Base-by-base conservation (phyloP, 179 eudicot genomes). In the Patellifolia procumbens region DNA sequence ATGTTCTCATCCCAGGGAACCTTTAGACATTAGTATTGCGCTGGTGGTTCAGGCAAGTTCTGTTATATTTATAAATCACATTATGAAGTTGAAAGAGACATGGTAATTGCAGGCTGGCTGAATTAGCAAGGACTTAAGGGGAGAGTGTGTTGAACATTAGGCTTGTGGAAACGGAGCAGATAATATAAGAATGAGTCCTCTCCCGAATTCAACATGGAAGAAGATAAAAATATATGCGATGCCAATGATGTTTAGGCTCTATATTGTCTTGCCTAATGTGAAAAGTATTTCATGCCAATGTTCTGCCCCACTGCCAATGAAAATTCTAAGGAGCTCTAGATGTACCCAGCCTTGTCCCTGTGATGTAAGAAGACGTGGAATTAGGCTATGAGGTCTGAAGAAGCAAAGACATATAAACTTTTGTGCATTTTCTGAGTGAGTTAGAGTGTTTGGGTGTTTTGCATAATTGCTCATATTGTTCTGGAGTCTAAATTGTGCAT, bases 101-200 rank as follows among this genome's bases (percentile, higher is more conserved):
- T n/a, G n/a, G n/a, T n/a, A n/a, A n/a, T 62, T 35, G 17, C 43
- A 17, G 69, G 71, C 51, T 34, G 52, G 26, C 64, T 71, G 75
- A 71, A 3, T 42, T 43, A 12, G 49, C 53, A 43, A 22, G 53
- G 52, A n/a, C 24, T 42, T 67, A 28, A 42, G 58, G 24, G 19
- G 29, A 20, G n/a, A 46, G 56, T 26, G 20, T 68, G 35, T 45
- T 24, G 20, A n/a, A 48, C 49, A 37, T 3, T 4, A 66, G 17
- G 70, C 29, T 39, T 65, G 46, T 65, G 31, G 56, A 46, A 22
- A 67, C 22, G 51, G 49, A 67, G 29, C 70, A 67, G 32, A 15
- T 16, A 67, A 10, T 42, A 67, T 67, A 39, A 10, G 49, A 43
- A 22, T 42, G 34, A 34, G 11, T 63, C 22, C n/a, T 32, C 24